Conservation (phyloP, 768 basidiomycete genomes). For the Pleurotus platypus region DNA sequence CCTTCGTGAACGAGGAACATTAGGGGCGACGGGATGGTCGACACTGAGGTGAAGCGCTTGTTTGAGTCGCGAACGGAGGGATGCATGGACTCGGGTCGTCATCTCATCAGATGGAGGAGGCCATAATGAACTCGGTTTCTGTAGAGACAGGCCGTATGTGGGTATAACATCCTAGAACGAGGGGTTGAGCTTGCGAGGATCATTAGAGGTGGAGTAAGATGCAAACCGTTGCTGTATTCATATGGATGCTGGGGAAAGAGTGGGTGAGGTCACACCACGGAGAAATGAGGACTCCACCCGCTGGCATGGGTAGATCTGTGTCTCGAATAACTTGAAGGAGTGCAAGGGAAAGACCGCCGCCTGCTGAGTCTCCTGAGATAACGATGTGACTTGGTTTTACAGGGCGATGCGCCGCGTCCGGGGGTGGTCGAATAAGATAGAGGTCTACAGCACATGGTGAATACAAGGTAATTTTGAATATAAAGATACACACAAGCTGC, state of each 20-base stretch:
- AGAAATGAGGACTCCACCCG: conserved; percentile 85
- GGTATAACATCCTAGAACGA: conserved; percentile 71
- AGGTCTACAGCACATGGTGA: conserved; percentile 48
- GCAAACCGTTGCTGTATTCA: conserved; percentile 78
- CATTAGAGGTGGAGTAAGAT: neutral
- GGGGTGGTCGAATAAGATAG: conserved; percentile 86
- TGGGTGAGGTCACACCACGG: conserved; percentile 95
- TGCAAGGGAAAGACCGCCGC: conserved; percentile 82
- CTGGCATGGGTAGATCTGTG: conserved; percentile 72
- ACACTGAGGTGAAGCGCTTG: conserved; percentile 42
- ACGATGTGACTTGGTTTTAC: conserved; percentile 82
- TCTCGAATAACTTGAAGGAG: conserved; percentile 89
- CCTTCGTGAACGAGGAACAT: conserved; percentile 14
- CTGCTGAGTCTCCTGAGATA: conserved; percentile 89
- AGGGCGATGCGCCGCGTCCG: conserved; percentile 69
- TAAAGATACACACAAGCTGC: conserved; percentile 73
- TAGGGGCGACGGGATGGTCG: conserved; percentile 18
- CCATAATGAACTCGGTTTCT: conserved; percentile 78
- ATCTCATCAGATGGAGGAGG: conserved; percentile 71
- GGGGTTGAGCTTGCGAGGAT: neutral
- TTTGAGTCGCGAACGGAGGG: conserved; percentile 58
- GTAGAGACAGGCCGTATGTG: conserved; percentile 67
- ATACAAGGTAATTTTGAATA: neutral
- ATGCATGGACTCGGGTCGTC: conserved; percentile 50
- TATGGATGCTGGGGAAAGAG: conserved; percentile 85